Percentiles rank a stretch among this genome's conserved stretches.
These are phyloP conservation scores for Auriscalpium vulgare DNA, from an alignment of 768 basidiomycete species.

Conservation along the genomic window DNA sequence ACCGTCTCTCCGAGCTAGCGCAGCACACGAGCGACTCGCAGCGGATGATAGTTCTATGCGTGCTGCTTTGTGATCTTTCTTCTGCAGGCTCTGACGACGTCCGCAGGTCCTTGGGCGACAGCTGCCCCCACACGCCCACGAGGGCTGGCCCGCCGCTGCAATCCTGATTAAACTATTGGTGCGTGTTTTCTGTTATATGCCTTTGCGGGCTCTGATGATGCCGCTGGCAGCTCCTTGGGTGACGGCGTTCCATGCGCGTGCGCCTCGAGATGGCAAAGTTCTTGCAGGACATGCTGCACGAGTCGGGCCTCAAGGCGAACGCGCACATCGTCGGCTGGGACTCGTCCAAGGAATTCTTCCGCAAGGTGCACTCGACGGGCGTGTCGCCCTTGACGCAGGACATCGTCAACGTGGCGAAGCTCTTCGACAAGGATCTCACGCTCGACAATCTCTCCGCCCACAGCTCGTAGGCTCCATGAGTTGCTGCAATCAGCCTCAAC, in stretches of 20 bases:
- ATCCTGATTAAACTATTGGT: too few relatives aligned
- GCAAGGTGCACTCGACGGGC: slow-evolving; percentile 93
- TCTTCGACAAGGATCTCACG: slow-evolving; percentile 96
- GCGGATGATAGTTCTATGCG: neutral
- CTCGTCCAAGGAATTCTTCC: slow-evolving; percentile 99
- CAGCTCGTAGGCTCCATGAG: slow-evolving; percentile 97
- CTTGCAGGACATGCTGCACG: too few relatives aligned
- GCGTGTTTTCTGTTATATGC: too few relatives aligned
- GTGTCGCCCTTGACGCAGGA: slow-evolving; percentile 86
- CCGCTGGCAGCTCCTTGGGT: too few relatives aligned
- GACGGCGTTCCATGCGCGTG: too few relatives aligned
- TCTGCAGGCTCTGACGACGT: too few relatives aligned
- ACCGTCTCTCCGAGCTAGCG: neutral
- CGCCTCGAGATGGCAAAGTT: slow-evolving; percentile 99
- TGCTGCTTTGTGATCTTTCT: too few relatives aligned
- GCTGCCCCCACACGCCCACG: too few relatives aligned
- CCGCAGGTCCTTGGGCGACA: too few relatives aligned
- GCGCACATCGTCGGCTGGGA: slow-evolving; percentile 90
- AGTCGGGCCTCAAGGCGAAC: slow-evolving; percentile 87
- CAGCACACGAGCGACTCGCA: neutral
- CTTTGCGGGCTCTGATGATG: too few relatives aligned
- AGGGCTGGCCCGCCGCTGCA: too few relatives aligned
- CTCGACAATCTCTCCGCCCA: slow-evolving; percentile 98
- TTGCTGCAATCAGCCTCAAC: slow-evolving; percentile 95
- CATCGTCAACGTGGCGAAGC: slow-evolving; percentile 88